phyloP scores from a whole-genome alignment of 2,329 filamentous ascomycete genomes.

The Penicillium sp. region DNA sequence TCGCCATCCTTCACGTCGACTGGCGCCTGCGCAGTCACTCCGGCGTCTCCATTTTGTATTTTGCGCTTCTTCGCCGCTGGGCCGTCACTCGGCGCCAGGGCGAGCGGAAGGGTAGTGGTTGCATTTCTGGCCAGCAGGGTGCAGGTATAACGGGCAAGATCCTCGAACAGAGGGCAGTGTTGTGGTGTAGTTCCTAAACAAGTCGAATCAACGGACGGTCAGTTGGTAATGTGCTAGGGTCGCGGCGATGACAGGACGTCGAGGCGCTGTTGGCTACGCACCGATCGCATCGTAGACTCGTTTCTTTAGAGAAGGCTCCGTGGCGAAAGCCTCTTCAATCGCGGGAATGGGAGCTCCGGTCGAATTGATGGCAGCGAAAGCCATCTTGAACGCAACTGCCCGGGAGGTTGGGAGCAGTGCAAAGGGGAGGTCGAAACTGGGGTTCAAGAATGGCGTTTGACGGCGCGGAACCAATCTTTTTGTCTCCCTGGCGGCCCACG shows the following conservation, averaged over 20 bases:
- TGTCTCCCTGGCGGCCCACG: slow-evolving; percentile 7
- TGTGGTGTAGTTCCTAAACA: slow-evolving; percentile 34
- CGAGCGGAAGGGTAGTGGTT: slow-evolving; percentile 25
- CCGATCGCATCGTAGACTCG: slow-evolving; percentile 42
- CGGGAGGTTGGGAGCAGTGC: slow-evolving; percentile 9
- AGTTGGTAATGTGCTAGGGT: slow-evolving; percentile 8
- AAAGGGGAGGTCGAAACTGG: slow-evolving; percentile 13
- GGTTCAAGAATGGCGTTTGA: slow-evolving; percentile 10
- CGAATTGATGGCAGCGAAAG: slow-evolving; percentile 35
- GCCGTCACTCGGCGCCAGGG: slow-evolving; percentile 23
- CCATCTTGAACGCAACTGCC: slow-evolving; percentile 30
- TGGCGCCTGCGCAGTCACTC: slow-evolving; percentile 25
- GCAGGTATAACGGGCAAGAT: slow-evolving; percentile 45
- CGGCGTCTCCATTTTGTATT: slow-evolving; percentile 37
- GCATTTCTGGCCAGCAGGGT: slow-evolving; percentile 33
- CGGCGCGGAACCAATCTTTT: slow-evolving; percentile 11
- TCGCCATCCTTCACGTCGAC: slow-evolving; percentile 31
- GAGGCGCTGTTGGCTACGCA: slow-evolving; percentile 24
- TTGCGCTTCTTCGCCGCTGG: slow-evolving; percentile 48
- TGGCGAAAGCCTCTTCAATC: slow-evolving; percentile 41
- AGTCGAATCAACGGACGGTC: slow-evolving; percentile 11
- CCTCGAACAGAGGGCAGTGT: slow-evolving; percentile 42
- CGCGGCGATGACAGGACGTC: slow-evolving; percentile 6
- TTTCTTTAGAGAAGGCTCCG: slow-evolving; percentile 36
- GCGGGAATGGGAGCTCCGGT: slow-evolving; percentile 22